Evolutionary conservation across 2,329 filamentous ascomycete species (phyloP), one percentile per base, ranked within the genome.

Genomic region (Ceratocystis alfenasii): DNA sequence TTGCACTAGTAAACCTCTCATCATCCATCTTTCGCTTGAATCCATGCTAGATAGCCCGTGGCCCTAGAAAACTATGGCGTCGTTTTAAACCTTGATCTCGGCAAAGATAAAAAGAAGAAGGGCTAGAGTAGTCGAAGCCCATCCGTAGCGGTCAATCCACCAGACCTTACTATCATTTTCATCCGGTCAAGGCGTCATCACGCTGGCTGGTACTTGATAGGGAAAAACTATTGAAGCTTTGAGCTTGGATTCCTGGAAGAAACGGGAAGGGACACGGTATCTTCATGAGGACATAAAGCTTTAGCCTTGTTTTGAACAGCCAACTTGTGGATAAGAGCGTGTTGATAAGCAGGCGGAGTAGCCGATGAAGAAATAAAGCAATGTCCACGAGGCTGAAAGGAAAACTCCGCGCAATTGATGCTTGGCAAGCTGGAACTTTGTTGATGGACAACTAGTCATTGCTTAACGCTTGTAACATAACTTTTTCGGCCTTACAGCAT

Each of bases 331-430:
- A 28, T 30, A 57, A 15, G 6, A 59, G 22, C 28, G 6, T 10
- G 48, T 5, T 28, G 20, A 8, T 4, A 36, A 36, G 25, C 12
- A n/a, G 10, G 48, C 48, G 55, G 55, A 30, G 12, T 33, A 17
- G 55, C 55, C 55, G 55, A 59, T 59, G 12, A 15, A 5, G 15
- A 36, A 59, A 33, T 59, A 59, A n/a, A 59, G 55, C 55, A 7
- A 30, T 59, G 25, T 41, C 28, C 30, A n/a, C 7, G 5, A 33
- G 10, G 17, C 30, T n/a, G 25, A n/a, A 36, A 1, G 12, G 55
- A 59, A 59, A 33, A 59, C 55, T 30, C 28, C 10, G 7, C 28
- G 28, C 55, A 59, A 28, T 28, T 36, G 55, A 8, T 25, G 25
- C 50, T 55, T 41, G 36, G 36, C 36, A 41, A 15, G 36, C 36